Evolutionary conservation across 2,329 filamentous ascomycete genomes (phyloP).

Genomic region (Pseudocercospora cruenta): DNA sequence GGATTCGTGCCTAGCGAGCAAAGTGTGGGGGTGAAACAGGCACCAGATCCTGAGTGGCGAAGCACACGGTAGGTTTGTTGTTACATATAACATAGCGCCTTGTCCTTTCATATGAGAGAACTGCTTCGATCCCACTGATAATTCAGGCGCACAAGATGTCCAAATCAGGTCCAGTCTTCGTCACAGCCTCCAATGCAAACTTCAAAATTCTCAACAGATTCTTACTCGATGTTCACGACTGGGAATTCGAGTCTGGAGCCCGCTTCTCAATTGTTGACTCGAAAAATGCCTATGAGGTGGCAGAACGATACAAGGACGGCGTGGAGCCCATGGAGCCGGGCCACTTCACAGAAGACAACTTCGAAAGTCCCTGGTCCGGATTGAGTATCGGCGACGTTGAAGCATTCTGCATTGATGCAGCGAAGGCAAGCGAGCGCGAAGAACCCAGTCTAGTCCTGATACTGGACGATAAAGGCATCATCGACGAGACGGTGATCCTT

Average conservation of each 20-base stretch:
- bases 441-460: constrained; percentile 13
- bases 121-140: no score
- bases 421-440: background rate
- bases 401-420: constrained; percentile 16
- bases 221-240: constrained; percentile 22
- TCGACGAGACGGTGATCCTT: constrained; percentile 14
- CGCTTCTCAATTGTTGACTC: constrained; percentile 17
- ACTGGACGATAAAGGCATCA: constrained; percentile 19
- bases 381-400: constrained; percentile 20
- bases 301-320: background rate
- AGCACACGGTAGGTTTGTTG: background rate
- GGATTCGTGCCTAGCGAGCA: background rate
- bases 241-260: constrained; percentile 13
- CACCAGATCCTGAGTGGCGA: background rate
- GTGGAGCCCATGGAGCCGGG: background rate
- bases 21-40: background rate
- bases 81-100: no score
- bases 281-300: constrained; percentile 18
- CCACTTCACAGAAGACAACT: constrained; percentile 6
- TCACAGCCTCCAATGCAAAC: constrained; percentile 22
- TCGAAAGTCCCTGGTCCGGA: constrained; percentile 21
- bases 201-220: constrained; percentile 23
- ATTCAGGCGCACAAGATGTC: background rate
- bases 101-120: background rate
- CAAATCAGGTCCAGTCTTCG: constrained; percentile 18